Evolutionary conservation across 2,329 filamentous ascomycete species (phyloP).

Genomic region (Aureobasidium pullulans): DNA sequence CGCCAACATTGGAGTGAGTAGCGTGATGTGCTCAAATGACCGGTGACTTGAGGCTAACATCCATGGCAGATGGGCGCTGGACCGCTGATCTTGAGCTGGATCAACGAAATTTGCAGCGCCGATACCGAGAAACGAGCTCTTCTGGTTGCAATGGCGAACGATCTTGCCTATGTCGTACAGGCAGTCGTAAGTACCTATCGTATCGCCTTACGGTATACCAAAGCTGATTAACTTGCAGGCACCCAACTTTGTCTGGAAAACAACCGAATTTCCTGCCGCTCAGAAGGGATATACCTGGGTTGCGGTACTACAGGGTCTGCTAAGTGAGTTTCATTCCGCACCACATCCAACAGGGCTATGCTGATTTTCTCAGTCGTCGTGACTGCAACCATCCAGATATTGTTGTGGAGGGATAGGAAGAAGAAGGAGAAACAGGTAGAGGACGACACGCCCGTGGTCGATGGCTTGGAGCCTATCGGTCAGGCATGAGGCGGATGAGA

Average conservation of each 20-base stretch:
- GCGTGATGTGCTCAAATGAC: not conserved
- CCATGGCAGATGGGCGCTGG: not conserved
- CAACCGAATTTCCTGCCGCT: slow-evolving; percentile 5
- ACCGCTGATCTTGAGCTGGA: slow-evolving; percentile 7
- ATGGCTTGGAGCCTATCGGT: not conserved
- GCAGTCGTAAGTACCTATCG: not conserved
- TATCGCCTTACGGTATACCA: not conserved
- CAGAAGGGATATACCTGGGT: slow-evolving; percentile 6
- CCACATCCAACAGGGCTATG: too few species aligned
- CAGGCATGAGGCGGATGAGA: too few species aligned
- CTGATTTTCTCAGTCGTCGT: not conserved
- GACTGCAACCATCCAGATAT: not conserved
- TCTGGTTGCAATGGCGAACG: slow-evolving; percentile 7
- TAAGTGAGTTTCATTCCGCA: not conserved
- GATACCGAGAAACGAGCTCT: slow-evolving; percentile 5
- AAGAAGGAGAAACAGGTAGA: not conserved
- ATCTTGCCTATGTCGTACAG: slow-evolving; percentile 9
- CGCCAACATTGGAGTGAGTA: not conserved
- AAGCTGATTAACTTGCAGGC: not conserved
- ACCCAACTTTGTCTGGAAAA: slow-evolving; percentile 10
- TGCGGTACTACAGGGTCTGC: not conserved
- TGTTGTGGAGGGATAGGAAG: not conserved
- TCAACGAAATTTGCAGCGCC: slow-evolving; percentile 3
- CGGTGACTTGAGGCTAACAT: not conserved
- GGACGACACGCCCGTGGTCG: not conserved